These are phyloP conservation scores for Taphrina populina DNA, from an alignment of 1,139 yeast species.

Conservation along the genomic window DNA sequence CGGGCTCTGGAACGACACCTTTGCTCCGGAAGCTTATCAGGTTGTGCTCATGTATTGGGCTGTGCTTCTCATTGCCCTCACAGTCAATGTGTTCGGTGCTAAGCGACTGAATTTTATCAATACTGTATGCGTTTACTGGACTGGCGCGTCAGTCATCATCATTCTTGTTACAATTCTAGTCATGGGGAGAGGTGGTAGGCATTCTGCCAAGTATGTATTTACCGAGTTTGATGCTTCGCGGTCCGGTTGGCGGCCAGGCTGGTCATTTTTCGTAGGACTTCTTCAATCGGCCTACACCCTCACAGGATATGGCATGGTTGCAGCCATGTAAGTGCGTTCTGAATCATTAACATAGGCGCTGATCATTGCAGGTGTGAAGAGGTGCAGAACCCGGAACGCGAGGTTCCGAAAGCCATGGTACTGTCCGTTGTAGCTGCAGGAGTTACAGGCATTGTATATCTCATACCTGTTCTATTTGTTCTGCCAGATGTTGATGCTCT, in stretches of 20 bases:
- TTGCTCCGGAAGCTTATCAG: conserved; percentile 25
- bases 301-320: conserved; percentile 79
- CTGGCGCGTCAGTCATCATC: conserved; percentile 32
- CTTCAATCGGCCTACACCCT: conserved; percentile 77
- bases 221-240: conserved; percentile 24
- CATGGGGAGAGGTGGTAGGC: conserved; percentile 24
- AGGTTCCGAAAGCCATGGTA: conserved; percentile 75
- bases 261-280: conserved; percentile 53
- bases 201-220: conserved; percentile 25
- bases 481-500: conserved; percentile 68
- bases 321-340: conserved; percentile 52
- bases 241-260: conserved; percentile 32
- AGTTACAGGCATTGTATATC: conserved; percentile 66
- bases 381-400: conserved; percentile 57
- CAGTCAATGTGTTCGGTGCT: conserved; percentile 29
- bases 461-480: conserved; percentile 68
- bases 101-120: conserved; percentile 23
- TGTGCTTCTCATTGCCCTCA: conserved; percentile 26
- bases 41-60: conserved; percentile 34
- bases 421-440: conserved; percentile 65
- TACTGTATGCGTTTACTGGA: conserved; percentile 32
- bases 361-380: conserved; percentile 56
- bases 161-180: conserved; percentile 17
- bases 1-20: conserved; percentile 26
- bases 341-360: too few species aligned